Base-by-base conservation (phyloP, 2,329 filamentous ascomycete species). In the Fusarium sp. region DNA sequence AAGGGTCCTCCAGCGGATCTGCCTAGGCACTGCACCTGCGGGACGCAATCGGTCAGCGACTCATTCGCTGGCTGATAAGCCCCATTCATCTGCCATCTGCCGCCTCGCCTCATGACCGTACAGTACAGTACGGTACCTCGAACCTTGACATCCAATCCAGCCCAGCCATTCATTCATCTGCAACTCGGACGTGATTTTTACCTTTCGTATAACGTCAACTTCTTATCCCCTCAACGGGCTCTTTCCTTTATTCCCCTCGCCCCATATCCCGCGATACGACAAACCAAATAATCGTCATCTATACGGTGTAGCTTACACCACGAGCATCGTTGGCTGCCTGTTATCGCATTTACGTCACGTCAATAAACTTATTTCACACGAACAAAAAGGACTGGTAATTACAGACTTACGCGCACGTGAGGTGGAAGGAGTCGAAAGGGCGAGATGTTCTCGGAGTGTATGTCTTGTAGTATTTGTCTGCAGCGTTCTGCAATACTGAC, bases 381-480 rank as follows among this genome's bases (percentile, higher is more conserved):
- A 52, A 69, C 62, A 67, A 58, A 63, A 55, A 51, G 54, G 53
- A 46, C 49, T 58, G 52, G 57, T 46, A 47, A 41, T 32, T 53
- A 47, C 59, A 52, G 65, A 48, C 61, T 69, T 62, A 60, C 62
- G 60, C 47, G 68, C 69, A 74, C 72, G 74, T 75, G 77, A 76
- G 79, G 77, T 64, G 78, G 75, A 72, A 76, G 78, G 70, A 75
- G 76, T 74, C 68, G 74, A 77, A 75, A 76, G 73, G 69, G 74
- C 69, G 74, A 67, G 76, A 83, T 83, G 81, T 83, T 83, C 83
- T 97, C 94, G 62, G 94, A 97, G 90, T 97, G 94, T 97, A 87
- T 83, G 93, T 85, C 13, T 25, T 59, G 22, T 53, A 29, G 46
- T 58, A 43, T 27, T 38, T 58, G 24, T 38, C 24, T 48, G 20